A percentile compares a stretch with the other conserved stretches of the same genome.
Evolutionary conservation across 192 early-diverging fungal species (phyloP).

Genomic region (Podila minutissima): DNA sequence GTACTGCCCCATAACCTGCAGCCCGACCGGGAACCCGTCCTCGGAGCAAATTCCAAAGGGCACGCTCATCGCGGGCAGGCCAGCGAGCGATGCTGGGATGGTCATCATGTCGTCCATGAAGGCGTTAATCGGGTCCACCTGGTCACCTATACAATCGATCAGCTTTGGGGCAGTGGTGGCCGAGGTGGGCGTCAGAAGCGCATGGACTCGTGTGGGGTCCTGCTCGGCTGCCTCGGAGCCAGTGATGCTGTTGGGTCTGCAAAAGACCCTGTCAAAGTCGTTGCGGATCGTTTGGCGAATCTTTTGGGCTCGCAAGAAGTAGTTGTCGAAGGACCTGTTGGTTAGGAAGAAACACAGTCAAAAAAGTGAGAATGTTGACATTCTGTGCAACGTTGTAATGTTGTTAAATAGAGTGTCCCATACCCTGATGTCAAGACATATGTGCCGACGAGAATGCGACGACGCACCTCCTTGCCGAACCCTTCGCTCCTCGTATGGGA

Average conservation of each 20-base stretch:
- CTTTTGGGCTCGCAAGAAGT: slow-evolving; percentile 86
- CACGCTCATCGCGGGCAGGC: slow-evolving; percentile 77
- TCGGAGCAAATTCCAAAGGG: slow-evolving; percentile 58
- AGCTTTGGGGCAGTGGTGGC: slow-evolving; percentile 77
- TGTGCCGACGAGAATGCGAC: slow-evolving; percentile 88
- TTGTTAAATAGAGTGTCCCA: too few relatives aligned
- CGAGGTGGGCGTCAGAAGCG: slow-evolving; percentile 83
- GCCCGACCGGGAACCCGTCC: slow-evolving; percentile 74
- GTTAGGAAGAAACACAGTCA: neutral
- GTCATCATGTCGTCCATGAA: slow-evolving; percentile 93
- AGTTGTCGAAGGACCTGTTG: slow-evolving; percentile 70
- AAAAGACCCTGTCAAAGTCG: slow-evolving; percentile 84
- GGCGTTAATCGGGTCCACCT: slow-evolving; percentile 56
- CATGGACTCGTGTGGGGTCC: slow-evolving; percentile 62
- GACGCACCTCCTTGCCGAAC: slow-evolving; percentile 84
- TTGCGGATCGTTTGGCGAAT: slow-evolving; percentile 78
- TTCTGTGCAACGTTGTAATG: too few relatives aligned
- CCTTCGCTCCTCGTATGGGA: slow-evolving; percentile 71
- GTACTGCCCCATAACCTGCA: slow-evolving; percentile 90
- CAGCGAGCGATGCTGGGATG: slow-evolving; percentile 88
- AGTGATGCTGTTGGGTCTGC: slow-evolving; percentile 65
- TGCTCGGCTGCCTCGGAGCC: neutral
- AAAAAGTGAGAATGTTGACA: slow-evolving; percentile 12
- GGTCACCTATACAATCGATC: slow-evolving; percentile 23
- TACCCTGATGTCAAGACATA: slow-evolving; percentile 84